Evolutionary conservation across 805 yeast species (phyloP).

Genomic region (Candida oleophila): DNA sequence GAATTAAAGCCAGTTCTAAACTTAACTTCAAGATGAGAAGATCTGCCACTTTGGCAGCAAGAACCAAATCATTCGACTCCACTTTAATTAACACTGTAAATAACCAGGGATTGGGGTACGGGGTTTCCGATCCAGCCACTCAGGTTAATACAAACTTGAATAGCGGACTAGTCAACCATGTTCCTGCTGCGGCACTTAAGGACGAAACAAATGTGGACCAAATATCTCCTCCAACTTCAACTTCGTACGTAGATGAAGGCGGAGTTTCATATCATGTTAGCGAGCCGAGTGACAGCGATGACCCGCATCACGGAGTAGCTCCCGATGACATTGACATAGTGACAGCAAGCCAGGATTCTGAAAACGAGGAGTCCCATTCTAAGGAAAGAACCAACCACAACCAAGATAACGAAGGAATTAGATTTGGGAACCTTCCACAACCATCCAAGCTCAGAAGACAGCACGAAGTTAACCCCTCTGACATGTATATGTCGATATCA

Average conservation of each 20-base stretch:
- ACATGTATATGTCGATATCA: conserved; percentile 79
- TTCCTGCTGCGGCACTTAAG: neutral
- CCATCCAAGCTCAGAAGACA: conserved; percentile 47
- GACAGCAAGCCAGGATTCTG: neutral
- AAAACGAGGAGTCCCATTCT: neutral
- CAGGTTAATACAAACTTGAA: neutral
- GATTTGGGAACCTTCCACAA: conserved; percentile 60
- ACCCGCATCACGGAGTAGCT: neutral
- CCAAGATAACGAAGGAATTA: conserved; percentile 36
- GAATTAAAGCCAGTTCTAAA: conserved; percentile 76
- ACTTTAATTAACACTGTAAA: conserved; percentile 20
- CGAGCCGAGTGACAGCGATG: conserved; percentile 3
- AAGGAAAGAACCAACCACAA: neutral
- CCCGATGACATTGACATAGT: neutral
- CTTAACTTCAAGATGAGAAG: conserved; percentile 79
- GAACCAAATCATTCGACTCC: conserved; percentile 32
- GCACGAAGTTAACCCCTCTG: conserved; percentile 64
- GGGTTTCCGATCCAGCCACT: conserved; percentile 4
- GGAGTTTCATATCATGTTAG: conserved; percentile 1
- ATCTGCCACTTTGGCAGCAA: conserved; percentile 66
- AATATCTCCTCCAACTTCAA: conserved; percentile 4
- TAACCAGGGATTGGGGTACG: conserved; percentile 32
- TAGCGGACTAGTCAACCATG: neutral
- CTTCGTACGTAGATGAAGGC: neutral
- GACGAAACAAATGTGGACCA: neutral